Base-by-base conservation (phyloP, 164 flowering plant genomes). In the Berberis vulgaris region DNA sequence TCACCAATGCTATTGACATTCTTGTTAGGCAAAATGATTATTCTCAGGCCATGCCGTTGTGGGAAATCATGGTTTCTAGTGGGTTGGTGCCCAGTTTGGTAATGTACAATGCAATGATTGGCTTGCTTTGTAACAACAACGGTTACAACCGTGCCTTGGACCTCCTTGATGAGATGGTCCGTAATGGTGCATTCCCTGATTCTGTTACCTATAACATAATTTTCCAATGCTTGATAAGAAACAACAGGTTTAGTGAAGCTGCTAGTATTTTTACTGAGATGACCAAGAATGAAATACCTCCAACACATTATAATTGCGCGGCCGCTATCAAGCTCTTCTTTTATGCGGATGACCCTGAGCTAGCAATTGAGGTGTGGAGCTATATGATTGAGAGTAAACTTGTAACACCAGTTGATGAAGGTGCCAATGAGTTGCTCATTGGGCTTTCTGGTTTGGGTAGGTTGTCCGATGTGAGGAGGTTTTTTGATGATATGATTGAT, bases 241-340 rank as follows among this genome's bases (percentile, higher is more conserved):
- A 79, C 69, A 82, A 77, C 72, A 86, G 73, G 76, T 84, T 82
- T 67, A 68, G 67, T 41, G 74, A 79, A 43, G 80, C 73, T 1
- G 76, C 75, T 12, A 82, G 65, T 44, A 84, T 88, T 64, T 88
- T 87, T 71, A 2, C 41, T 2, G 91, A 86, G 80, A 84, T 87
- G 92, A 66, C 66, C 61, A 88, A 84, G 78, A 88, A 88, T 67
- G 97, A 90, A 68, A 73, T 57, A 46, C 79, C 82, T 49, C 97
- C 92, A 7, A 78, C 82, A 0, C 80, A 63, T 60, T 56, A 73
- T n/a, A 85, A 76, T 68, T 84, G 82, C 69, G 77, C 83, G 50
- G 73, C 70, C 1, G 95, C 90, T 42, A 82, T 90, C 52, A 60
- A 69, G 47, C 57, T 84, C 83, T 72, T 86, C 65, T 82, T 84